phyloP scores from a whole-genome alignment of 2,329 filamentous ascomycete species.

The Talaromyces albobiverticillius region DNA sequence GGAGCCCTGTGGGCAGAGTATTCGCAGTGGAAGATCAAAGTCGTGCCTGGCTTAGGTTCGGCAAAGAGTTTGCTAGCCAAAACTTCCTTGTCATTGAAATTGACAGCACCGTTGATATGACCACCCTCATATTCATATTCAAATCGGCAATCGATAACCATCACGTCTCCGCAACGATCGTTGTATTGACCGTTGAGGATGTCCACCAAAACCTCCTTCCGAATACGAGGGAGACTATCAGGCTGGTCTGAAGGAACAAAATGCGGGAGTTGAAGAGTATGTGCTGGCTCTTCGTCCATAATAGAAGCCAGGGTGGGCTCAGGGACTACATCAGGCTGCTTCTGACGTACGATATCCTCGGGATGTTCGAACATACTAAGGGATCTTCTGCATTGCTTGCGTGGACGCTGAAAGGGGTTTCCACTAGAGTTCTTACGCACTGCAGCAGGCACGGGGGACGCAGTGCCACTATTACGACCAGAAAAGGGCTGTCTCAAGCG shows the following conservation, averaged over 20 bases:
- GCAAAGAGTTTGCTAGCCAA: constrained; percentile 77
- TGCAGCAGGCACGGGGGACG: constrained; percentile 60
- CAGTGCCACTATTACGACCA: constrained; percentile 69
- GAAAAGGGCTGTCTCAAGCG: constrained; percentile 66
- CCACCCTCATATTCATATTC: constrained; percentile 98
- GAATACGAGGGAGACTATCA: constrained; percentile 86
- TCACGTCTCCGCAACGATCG: constrained; percentile 71
- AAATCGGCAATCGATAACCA: constrained; percentile 94
- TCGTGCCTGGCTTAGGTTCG: constrained; percentile 65
- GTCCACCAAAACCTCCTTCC: constrained; percentile 75
- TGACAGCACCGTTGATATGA: constrained; percentile 88
- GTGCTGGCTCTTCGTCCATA: constrained; percentile 77
- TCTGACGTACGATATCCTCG: constrained; percentile 79
- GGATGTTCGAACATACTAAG: constrained; percentile 98
- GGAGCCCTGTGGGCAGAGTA: constrained; percentile 96
- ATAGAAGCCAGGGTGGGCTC: constrained; percentile 66
- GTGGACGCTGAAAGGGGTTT: constrained; percentile 69
- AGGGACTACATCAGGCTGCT: constrained; percentile 58
- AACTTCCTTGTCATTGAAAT: constrained; percentile 94
- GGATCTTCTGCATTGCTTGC: constrained; percentile 87
- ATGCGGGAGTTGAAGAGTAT: constrained; percentile 74
- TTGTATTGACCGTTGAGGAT: constrained; percentile 82
- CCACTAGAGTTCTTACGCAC: constrained; percentile 62
- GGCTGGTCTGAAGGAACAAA: constrained; percentile 76
- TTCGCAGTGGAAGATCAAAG: constrained; percentile 95